These are phyloP conservation scores for Capronia coronata DNA, from an alignment of 2,329 filamentous ascomycete species.

Conservation along the genomic window DNA sequence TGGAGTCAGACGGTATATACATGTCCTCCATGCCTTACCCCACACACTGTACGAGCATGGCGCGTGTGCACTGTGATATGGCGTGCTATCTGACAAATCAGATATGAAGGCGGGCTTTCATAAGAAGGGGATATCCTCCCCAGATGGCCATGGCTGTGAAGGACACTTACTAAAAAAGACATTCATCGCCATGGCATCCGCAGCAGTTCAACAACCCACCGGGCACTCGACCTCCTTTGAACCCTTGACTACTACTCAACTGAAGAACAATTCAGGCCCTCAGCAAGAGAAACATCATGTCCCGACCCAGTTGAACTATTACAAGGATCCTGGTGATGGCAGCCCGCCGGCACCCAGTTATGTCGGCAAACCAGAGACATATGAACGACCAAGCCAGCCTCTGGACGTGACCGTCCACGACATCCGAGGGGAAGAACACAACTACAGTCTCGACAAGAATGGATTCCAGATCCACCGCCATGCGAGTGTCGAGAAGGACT, in stretches of 20 bases:
- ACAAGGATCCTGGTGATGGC: constrained; percentile 30
- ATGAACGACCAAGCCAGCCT: constrained; percentile 26
- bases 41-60: constrained; percentile 22
- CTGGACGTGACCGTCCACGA: constrained; percentile 36
- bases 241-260: constrained; percentile 19
- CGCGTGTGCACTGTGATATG: constrained; percentile 15
- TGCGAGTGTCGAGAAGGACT: constrained; percentile 33
- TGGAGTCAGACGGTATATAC: constrained; percentile 4
- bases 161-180: neutral
- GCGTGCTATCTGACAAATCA: constrained; percentile 29
- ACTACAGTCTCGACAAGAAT: constrained; percentile 39
- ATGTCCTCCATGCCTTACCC: constrained; percentile 12
- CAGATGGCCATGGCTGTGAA: neutral
- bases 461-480: constrained; percentile 38
- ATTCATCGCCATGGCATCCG: constrained; percentile 25
- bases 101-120: constrained; percentile 8
- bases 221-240: constrained; percentile 28
- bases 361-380: constrained; percentile 30
- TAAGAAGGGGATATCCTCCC: constrained; percentile 17
- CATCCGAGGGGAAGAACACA: constrained; percentile 40
- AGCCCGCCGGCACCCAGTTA: constrained; percentile 26
- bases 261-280: constrained; percentile 3
- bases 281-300: constrained; percentile 27
- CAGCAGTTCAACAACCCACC: constrained; percentile 26
- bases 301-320: constrained; percentile 28